These are phyloP conservation scores for Penicillium brevicompactum DNA, from an alignment of 2,329 filamentous ascomycete genomes.

Conservation along the genomic window DNA sequence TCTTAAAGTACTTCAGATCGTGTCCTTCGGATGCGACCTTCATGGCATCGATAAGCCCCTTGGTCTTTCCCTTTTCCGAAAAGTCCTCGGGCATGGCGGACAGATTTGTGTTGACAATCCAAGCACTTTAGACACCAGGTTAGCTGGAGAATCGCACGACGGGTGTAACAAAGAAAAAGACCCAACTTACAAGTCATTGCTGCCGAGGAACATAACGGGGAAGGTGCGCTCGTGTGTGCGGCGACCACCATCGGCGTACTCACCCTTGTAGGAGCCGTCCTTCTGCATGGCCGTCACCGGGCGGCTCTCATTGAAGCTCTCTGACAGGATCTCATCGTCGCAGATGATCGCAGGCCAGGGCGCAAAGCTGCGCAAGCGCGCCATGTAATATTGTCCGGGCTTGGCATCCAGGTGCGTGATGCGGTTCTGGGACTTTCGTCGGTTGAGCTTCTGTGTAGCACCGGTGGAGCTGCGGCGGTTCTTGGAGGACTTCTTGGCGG, in stretches of 20 bases:
- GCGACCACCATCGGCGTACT: conserved; percentile 86
- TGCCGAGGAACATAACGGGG: conserved; percentile 91
- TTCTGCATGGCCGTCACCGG: conserved; percentile 79
- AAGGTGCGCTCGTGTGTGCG: conserved; percentile 82
- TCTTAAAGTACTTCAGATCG: conserved; percentile 80
- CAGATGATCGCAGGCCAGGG: conserved; percentile 94
- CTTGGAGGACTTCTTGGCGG: conserved; percentile 55
- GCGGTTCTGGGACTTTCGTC: conserved; percentile 77
- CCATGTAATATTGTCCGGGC: conserved; percentile 88
- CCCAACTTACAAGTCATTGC: conserved; percentile 90
- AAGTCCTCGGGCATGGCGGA: conserved; percentile 73
- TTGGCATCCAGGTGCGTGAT: conserved; percentile 75
- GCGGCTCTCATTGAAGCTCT: conserved; percentile 71
- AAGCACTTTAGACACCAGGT: conserved; percentile 63
- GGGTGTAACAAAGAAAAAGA: neutral
- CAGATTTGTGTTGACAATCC: conserved; percentile 84
- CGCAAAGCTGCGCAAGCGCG: conserved; percentile 91
- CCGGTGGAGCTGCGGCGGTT: conserved; percentile 71
- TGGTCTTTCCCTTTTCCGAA: conserved; percentile 74
- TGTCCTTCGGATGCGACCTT: conserved; percentile 76
- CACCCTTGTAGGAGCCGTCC: conserved; percentile 85
- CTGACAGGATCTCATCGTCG: conserved; percentile 90
- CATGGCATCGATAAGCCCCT: conserved; percentile 77
- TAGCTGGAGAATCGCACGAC: conserved; percentile 4
- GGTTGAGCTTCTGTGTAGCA: conserved; percentile 75